phyloP scores from a whole-genome alignment of 176 grass and related monocot species.

The Metroxylon sagu region DNA sequence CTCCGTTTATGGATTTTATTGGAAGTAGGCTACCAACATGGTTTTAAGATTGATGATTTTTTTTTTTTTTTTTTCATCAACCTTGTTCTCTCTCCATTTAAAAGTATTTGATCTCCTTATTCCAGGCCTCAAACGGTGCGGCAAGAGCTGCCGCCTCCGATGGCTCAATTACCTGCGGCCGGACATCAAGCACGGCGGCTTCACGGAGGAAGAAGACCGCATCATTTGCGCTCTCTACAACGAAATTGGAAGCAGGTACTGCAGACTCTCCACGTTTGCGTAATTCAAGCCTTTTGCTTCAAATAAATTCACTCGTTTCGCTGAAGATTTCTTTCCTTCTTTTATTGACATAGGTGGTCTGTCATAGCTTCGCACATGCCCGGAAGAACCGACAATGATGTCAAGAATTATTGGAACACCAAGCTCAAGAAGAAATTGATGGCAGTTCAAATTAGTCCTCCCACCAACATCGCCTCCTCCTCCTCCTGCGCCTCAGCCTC shows the following conservation, averaged over 20 bases:
- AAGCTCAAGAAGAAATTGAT: slow-evolving; percentile 13
- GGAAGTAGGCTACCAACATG: too few relatives aligned
- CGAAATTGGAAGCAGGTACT: slow-evolving; percentile 12
- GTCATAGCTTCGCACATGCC: slow-evolving; percentile 6
- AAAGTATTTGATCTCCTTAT: neutral
- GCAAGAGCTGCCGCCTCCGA: slow-evolving; percentile 17
- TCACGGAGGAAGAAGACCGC: slow-evolving; percentile 15
- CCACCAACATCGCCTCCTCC: neutral
- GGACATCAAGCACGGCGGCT: slow-evolving; percentile 16
- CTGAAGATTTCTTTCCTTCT: neutral
- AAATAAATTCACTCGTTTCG: neutral
- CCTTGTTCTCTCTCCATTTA: too few relatives aligned
- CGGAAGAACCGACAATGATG: slow-evolving; percentile 17
- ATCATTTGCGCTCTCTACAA: slow-evolving; percentile 14
- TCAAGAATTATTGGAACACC: slow-evolving; percentile 20
- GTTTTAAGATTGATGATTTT: too few relatives aligned
- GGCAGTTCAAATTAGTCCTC: neutral
- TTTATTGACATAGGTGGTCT: slow-evolving; percentile 11
- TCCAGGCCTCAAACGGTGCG: slow-evolving; percentile 16
- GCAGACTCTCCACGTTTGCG: too few relatives aligned
- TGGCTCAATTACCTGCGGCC: slow-evolving; percentile 22
- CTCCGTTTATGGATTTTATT: too few relatives aligned
- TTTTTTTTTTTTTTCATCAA: too few relatives aligned
- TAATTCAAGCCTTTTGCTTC: neutral
- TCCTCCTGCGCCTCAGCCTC: too few relatives aligned